Conservation (phyloP, 371 early-diverging fungal genomes). For the Mortierella sp. region DNA sequence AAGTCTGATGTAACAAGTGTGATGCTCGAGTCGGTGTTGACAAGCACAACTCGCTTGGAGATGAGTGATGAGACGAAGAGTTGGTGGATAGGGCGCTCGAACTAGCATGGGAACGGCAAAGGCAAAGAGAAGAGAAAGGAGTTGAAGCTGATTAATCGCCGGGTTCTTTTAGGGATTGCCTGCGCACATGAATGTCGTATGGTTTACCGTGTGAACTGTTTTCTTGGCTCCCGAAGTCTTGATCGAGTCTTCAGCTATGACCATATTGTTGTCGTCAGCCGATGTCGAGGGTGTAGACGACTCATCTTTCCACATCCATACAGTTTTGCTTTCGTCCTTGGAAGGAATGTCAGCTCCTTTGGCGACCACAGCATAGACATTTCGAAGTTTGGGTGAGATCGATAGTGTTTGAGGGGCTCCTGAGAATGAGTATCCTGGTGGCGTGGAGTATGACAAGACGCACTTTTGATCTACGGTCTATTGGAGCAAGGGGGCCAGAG, state of each 20-base stretch:
- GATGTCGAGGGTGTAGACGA: constrained; percentile 20
- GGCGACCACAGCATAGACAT: constrained; percentile 65
- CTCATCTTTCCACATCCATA: constrained; percentile 68
- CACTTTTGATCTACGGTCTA: constrained; percentile 71
- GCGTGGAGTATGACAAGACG: constrained; percentile 66
- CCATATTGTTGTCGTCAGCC: constrained; percentile 15
- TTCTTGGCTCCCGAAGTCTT: constrained; percentile 26
- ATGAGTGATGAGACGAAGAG: constrained; percentile 62
- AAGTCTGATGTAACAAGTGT: constrained; percentile 63
- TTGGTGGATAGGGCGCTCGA: constrained; percentile 62
- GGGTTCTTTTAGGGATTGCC: too few species aligned
- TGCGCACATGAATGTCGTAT: neutral
- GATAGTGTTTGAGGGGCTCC: constrained; percentile 59
- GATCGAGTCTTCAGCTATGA: constrained; percentile 51
- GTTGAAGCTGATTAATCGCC: neutral
- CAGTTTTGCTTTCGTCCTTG: constrained; percentile 59
- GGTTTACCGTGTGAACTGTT: constrained; percentile 44
- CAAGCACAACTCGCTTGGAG: constrained; percentile 59
- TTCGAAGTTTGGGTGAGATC: constrained; percentile 52
- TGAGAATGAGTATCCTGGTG: constrained; percentile 64
- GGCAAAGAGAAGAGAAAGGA: neutral
- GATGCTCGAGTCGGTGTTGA: constrained; percentile 63
- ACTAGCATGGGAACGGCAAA: constrained; percentile 54
- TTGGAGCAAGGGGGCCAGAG: neutral
- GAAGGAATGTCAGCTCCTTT: constrained; percentile 65